Percentiles rank a stretch among this genome's conserved stretches.
Evolutionary conservation across 805 yeast species (phyloP).

Genomic region (Sugiyamaella smithiae): DNA sequence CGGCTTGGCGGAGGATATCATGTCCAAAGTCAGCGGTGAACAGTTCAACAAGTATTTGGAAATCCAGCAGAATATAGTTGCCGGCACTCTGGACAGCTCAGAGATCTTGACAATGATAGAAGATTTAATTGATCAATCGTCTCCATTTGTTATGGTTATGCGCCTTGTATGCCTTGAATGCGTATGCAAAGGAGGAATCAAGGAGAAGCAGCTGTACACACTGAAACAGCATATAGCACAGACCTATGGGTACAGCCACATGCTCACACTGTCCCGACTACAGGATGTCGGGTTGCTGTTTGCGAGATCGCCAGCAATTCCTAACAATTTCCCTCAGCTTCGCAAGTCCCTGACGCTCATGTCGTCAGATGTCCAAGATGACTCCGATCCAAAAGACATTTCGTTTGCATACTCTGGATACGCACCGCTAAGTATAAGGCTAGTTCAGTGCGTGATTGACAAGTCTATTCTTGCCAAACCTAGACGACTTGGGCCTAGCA

Average conservation of each 20-base stretch:
- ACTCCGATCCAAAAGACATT: slow-evolving; percentile 43
- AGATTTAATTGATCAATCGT: slow-evolving; percentile 49
- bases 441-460: slow-evolving; percentile 65
- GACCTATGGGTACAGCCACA: slow-evolving; percentile 59
- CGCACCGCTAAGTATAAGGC: slow-evolving; percentile 69
- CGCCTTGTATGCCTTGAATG: slow-evolving; percentile 58
- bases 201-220: slow-evolving; percentile 56
- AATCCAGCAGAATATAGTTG: slow-evolving; percentile 59
- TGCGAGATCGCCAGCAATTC: slow-evolving; percentile 30
- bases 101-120: slow-evolving; percentile 42
- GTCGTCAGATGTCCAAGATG: slow-evolving; percentile 34
- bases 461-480: slow-evolving; percentile 32
- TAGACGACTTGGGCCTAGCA: slow-evolving; percentile 1
- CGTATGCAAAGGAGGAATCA: slow-evolving; percentile 64
- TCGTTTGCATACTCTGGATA: slow-evolving; percentile 76
- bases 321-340: slow-evolving; percentile 41
- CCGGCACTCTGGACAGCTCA: slow-evolving; percentile 44
- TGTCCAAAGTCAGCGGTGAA: slow-evolving; percentile 44
- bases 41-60: slow-evolving; percentile 30
- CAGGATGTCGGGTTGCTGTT: slow-evolving; percentile 48
- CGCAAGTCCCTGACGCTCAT: slow-evolving; percentile 39
- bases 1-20: slow-evolving; percentile 61
- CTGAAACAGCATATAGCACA: slow-evolving; percentile 57
- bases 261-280: slow-evolving; percentile 48
- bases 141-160: slow-evolving; percentile 44